Base-by-base conservation (phyloP, 345 rosid genomes). In the Cochlearia excelsa region DNA sequence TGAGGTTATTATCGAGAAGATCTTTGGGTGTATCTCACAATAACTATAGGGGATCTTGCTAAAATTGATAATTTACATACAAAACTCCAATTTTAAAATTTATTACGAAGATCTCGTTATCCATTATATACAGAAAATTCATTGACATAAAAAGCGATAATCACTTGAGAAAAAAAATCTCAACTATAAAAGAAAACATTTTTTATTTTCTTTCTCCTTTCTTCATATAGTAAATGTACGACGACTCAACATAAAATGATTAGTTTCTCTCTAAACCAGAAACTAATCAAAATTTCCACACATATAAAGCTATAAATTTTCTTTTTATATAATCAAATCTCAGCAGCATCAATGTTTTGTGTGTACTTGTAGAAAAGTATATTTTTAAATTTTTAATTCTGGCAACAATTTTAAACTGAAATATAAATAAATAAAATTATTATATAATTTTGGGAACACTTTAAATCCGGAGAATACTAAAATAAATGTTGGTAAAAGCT, bases 1-100 rank as follows among this genome's bases (percentile, higher is more conserved):
- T 40, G 23, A 27, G 9, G 26, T 39, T 9, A 26, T 26, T 37
- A 26, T 16, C 5, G 29, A 23, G 23, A 49, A 29, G 51, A 27
- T 46, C 10, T 8, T 46, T 5, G 7, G 10, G 7, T 11, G 40
- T 9, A 63, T 63, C 35, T 64, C 46, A 38, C 61, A 64, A n/a
- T 37, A 7, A 46, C 1, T 9, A 30, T 6, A 29, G 29, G 40
- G 42, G 23, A 65, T 65, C 54, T 42, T 46, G 1, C 55, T 16
- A 39, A 55, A 65, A 30, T 9, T 39, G 48, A 54, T 37, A 37
- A 23, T 10, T 28, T 16, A 54, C 11, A 38, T 39, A 46, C 30
- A 4, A 46, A 5, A 56, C 31, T 54, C 49, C 62, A 55, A 2
- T 29, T 16, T 46, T 30, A 1, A 56, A 39, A 16, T 16, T 16